Evolutionary conservation across 495 filamentous ascomycete species (phyloP).

Genomic region (Pseudoneurospora amorphoporcata): DNA sequence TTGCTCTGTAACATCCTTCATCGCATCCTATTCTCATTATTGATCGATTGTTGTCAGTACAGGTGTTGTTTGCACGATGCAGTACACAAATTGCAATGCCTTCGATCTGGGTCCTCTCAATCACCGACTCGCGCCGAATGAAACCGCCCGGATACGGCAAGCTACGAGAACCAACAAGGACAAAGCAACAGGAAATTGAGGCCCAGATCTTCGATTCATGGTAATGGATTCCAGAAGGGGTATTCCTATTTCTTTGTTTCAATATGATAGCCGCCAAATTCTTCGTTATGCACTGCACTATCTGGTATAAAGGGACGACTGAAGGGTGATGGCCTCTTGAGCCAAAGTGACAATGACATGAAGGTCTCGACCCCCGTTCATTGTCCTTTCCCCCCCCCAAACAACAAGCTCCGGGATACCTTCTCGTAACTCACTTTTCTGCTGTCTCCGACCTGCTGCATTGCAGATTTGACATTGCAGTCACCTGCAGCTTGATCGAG

Average conservation of each 20-base stretch:
- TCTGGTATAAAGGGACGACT: neutral
- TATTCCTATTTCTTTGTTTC: neutral
- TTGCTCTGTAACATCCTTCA: too few relatives aligned
- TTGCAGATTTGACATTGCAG: neutral
- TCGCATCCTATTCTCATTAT: too few relatives aligned
- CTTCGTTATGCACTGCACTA: neutral
- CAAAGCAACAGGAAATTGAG: neutral
- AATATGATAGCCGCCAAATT: neutral
- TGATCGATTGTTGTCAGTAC: too few relatives aligned
- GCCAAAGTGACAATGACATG: neutral
- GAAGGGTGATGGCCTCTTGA: neutral
- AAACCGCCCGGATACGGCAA: neutral
- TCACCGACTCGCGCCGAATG: too few relatives aligned
- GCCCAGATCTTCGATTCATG: neutral
- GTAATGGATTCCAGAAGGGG: neutral
- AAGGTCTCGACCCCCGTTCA: neutral
- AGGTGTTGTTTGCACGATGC: too few relatives aligned
- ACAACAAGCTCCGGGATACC: neutral
- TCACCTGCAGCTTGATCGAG: neutral
- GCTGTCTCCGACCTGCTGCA: neutral
- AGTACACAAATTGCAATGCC: too few relatives aligned
- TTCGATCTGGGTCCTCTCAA: too few relatives aligned
- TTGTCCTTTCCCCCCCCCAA: neutral
- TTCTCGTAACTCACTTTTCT: neutral
- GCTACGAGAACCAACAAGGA: neutral